Evolutionary conservation across 148 eudicot genomes (phyloP), one percentile per base, ranked within the genome.

Genomic region (Tetragonia tetragonoides): DNA sequence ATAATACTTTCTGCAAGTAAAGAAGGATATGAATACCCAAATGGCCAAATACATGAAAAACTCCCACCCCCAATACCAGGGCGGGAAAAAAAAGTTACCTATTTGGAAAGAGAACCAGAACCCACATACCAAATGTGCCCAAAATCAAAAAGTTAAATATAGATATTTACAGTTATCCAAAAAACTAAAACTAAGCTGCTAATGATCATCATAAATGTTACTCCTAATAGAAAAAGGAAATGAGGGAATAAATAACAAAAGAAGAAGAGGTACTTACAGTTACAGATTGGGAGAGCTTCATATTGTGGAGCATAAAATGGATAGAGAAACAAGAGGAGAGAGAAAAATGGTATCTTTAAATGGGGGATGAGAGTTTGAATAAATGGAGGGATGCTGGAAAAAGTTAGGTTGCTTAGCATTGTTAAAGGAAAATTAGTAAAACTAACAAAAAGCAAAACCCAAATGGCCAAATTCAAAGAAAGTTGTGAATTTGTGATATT

Each of bases 231-330:
- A 42, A 66, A 57, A 49, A 8, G 6, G 24, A 49, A 70, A 41
- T 7, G 2, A 68, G 20, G 24, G 42, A 7, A 10, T 51, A 64
- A 20, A 24, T 54, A 23, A 68, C 7, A 34, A 15, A 20, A 20
- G 16, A 70, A 17, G 7, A 11, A 67, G 51, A 56, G 70, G 70
- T 38, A 78, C 62, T 82, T 78, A 82, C 85, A 63, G 74, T 82
- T 78, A 82, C 82, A 63, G 74, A 82, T 79, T 82, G 78, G 53
- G 76, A 66, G 40, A 66, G 76, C 85, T 82, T 82, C 81, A 78
- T 82, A 12, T 6, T 70, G 7, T 21, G 20, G 28, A 46, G 10
- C 42, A 49, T 47, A 12, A 75, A 51, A 65, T 75, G 70, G 39
- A 61, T 64, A 24, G 15, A 16, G 41, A 54, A 10, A 38, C 24